phyloP scores from a whole-genome alignment of 345 rosid species.

The Raphanus raphanistrum region DNA sequence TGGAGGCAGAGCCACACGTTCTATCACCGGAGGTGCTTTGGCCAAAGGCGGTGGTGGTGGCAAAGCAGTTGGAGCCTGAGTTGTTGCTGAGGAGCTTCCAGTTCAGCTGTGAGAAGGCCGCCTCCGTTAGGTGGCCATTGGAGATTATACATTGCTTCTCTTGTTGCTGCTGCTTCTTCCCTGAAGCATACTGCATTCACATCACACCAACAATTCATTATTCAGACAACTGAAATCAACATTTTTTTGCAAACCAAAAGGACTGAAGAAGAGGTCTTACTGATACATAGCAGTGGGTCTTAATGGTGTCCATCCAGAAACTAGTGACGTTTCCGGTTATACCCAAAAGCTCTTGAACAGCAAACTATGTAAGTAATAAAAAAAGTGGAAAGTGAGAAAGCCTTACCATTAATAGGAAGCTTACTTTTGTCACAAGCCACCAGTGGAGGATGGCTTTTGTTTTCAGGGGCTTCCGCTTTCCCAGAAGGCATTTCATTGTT shows the following conservation, averaged over 20 bases:
- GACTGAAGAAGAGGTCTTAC: constrained; percentile 50
- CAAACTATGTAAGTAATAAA: too few relatives aligned
- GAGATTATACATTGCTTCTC: constrained; percentile 87
- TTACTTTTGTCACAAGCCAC: too few relatives aligned
- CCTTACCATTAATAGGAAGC: too few relatives aligned
- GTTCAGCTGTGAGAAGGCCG: constrained; percentile 67
- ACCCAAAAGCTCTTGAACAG: too few relatives aligned
- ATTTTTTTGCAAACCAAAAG: not conserved
- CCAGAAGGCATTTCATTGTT: too few relatives aligned
- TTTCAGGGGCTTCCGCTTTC: too few relatives aligned
- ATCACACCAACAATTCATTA: not conserved
- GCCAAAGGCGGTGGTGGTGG: constrained; percentile 36
- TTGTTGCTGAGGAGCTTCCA: constrained; percentile 63
- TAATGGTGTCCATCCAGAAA: too few relatives aligned
- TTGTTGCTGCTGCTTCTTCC: constrained; percentile 83
- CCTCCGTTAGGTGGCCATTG: constrained; percentile 98
- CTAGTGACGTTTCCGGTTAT: too few relatives aligned
- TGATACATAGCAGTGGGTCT: not conserved
- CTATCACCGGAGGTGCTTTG: constrained; percentile 50
- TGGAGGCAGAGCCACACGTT: constrained; percentile 56
- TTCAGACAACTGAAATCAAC: not conserved
- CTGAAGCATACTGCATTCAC: constrained; percentile 72
- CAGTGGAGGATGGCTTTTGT: too few relatives aligned
- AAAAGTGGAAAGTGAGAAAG: too few relatives aligned
- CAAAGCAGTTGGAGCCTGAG: constrained; percentile 59